These are phyloP conservation scores for Beauveria pseudobassiana DNA, from an alignment of 2,329 filamentous ascomycete species.

Conservation along the genomic window DNA sequence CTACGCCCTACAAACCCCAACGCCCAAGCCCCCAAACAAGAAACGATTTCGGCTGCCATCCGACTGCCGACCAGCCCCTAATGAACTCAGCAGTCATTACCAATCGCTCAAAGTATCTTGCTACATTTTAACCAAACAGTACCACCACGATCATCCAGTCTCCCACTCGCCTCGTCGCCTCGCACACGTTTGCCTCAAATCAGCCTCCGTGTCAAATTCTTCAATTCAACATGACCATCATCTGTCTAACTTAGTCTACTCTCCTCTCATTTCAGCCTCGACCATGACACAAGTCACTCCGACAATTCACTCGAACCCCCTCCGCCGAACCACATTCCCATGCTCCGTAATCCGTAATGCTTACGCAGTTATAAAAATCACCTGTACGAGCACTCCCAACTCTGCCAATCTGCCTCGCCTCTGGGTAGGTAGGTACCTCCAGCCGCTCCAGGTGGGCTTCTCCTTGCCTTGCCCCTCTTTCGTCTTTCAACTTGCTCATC, in stretches of 20 bases:
- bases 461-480: background rate
- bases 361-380: background rate
- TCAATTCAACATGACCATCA: background rate
- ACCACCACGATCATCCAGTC: background rate
- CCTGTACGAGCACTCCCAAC: background rate
- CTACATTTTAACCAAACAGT: background rate
- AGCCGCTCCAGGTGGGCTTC: background rate
- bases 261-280: too few species aligned
- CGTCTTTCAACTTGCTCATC: background rate
- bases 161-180: background rate
- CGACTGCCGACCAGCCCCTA: constrained; percentile 1
- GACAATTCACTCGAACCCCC: background rate
- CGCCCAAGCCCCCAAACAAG: constrained; percentile 1
- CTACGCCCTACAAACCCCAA: background rate
- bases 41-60: constrained; percentile 6
- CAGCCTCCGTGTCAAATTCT: too few species aligned
- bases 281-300: too few species aligned
- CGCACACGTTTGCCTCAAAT: background rate
- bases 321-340: background rate
- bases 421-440: too few species aligned
- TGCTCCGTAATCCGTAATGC: background rate
- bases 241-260: too few species aligned
- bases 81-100: background rate
- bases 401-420: background rate
- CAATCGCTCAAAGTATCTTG: background rate